Evolutionary conservation across 1,139 yeast species (phyloP).

Genomic region (Saccharomyces hybrid): DNA sequence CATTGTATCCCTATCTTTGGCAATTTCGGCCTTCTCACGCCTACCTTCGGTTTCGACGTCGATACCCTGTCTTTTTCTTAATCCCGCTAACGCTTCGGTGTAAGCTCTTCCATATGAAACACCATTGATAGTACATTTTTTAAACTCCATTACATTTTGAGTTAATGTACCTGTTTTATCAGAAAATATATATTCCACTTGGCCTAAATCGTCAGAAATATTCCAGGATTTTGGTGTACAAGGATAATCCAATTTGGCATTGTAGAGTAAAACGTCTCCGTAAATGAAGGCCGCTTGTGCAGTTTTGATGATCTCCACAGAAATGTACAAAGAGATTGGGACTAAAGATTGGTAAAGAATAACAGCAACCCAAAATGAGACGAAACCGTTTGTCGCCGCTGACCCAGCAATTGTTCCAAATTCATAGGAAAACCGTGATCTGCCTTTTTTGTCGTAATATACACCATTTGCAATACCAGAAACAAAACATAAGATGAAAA

Average conservation of each 20-base stretch:
- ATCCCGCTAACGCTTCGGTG: slow-evolving; percentile 91
- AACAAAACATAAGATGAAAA: slow-evolving; percentile 72
- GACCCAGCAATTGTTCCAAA: slow-evolving; percentile 53
- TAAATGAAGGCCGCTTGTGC: slow-evolving; percentile 89
- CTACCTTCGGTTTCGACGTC: slow-evolving; percentile 65
- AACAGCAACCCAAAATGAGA: slow-evolving; percentile 81
- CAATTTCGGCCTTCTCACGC: slow-evolving; percentile 54
- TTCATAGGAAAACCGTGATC: slow-evolving; percentile 66
- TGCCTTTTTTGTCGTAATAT: slow-evolving; percentile 45
- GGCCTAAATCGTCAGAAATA: slow-evolving; percentile 94
- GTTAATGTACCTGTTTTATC: slow-evolving; percentile 97
- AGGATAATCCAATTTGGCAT: slow-evolving; percentile 79
- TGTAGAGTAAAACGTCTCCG: slow-evolving; percentile 81
- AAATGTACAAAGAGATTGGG: slow-evolving; percentile 89
- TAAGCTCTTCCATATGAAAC: slow-evolving; percentile 83
- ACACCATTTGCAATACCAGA: slow-evolving; percentile 81
- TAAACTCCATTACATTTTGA: slow-evolving; percentile 94
- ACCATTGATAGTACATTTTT: slow-evolving; percentile 85
- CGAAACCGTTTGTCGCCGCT: slow-evolving; percentile 70
- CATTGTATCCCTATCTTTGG: slow-evolving; percentile 60
- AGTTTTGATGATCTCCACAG: slow-evolving; percentile 91
- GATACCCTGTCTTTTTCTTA: slow-evolving; percentile 79
- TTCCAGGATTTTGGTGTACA: slow-evolving; percentile 97
- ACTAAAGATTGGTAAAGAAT: slow-evolving; percentile 87
- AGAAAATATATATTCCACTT: slow-evolving; percentile 88